Evolutionary conservation across 176 grass and related monocot species (phyloP).

Genomic region (Oryza meridionalis): DNA sequence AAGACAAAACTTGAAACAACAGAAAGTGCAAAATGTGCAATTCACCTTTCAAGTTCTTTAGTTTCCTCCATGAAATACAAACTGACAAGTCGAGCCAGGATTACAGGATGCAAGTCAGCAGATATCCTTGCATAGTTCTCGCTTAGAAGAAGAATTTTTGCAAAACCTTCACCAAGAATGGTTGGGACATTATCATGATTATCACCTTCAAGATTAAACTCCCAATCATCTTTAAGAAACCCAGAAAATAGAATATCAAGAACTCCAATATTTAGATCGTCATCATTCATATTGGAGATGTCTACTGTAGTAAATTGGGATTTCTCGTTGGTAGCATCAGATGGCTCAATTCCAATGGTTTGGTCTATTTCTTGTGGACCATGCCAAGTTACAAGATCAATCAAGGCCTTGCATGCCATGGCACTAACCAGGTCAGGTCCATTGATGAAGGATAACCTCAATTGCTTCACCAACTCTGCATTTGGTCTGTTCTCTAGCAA

Average conservation of each 20-base stretch:
- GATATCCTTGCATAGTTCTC: constrained; percentile 75
- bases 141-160: constrained; percentile 85
- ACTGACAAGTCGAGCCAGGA: constrained; percentile 68
- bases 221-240: constrained; percentile 65
- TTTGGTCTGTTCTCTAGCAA: constrained; percentile 73
- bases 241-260: constrained; percentile 83
- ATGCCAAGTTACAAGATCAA: constrained; percentile 88
- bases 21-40: constrained; percentile 37
- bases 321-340: constrained; percentile 49
- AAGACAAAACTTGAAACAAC: constrained; percentile 18
- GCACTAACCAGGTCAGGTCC: constrained; percentile 73
- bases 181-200: constrained; percentile 74
- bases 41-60: constrained; percentile 76
- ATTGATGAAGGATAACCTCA: constrained; percentile 74
- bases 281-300: constrained; percentile 63
- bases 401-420: constrained; percentile 82
- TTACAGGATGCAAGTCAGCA: constrained; percentile 57
- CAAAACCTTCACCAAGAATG: constrained; percentile 90
- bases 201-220: constrained; percentile 58
- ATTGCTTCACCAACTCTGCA: constrained; percentile 66
- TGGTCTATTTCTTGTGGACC: constrained; percentile 79
- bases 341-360: constrained; percentile 56
- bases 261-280: constrained; percentile 62
- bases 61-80: constrained; percentile 78
- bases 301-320: constrained; percentile 56